phyloP scores from a whole-genome alignment of 1,284 basidiomycete species.

The Peniophora sp. region DNA sequence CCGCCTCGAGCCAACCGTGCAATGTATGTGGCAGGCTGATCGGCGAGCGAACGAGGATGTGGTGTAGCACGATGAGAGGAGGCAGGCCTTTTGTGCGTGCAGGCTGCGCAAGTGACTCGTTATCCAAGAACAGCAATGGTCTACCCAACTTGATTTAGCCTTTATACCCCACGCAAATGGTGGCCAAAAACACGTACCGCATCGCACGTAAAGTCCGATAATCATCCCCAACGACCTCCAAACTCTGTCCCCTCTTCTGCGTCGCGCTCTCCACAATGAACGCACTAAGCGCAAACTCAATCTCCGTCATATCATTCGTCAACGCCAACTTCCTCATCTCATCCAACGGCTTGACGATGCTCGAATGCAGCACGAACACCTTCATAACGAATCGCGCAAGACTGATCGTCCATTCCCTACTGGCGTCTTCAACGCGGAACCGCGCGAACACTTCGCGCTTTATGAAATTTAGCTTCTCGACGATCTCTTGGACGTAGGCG shows the following conservation, averaged over 20 bases:
- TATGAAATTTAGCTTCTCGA: slow-evolving; percentile 78
- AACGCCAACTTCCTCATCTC: slow-evolving; percentile 89
- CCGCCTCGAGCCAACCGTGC: slow-evolving; percentile 88
- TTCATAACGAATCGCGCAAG: slow-evolving; percentile 73
- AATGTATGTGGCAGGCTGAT: slow-evolving; percentile 78
- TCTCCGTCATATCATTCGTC: slow-evolving; percentile 90
- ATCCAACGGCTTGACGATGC: slow-evolving; percentile 79
- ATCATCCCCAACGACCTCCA: slow-evolving; percentile 72
- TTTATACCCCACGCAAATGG: not conserved
- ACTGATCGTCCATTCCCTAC: slow-evolving; percentile 58
- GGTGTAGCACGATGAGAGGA: slow-evolving; percentile 81
- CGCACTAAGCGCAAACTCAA: slow-evolving; percentile 83
- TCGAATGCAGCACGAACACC: slow-evolving; percentile 84
- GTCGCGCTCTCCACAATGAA: slow-evolving; percentile 60
- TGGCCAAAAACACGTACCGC: slow-evolving; percentile 43
- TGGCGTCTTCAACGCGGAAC: slow-evolving; percentile 64
- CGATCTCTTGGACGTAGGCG: slow-evolving; percentile 84
- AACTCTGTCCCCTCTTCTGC: slow-evolving; percentile 50
- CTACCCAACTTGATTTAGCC: slow-evolving; percentile 28
- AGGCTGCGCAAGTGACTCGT: slow-evolving; percentile 54
- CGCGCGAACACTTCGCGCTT: slow-evolving; percentile 68
- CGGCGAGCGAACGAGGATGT: slow-evolving; percentile 85
- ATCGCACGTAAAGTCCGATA: slow-evolving; percentile 76
- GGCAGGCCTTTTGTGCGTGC: slow-evolving; percentile 68
- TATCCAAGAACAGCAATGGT: slow-evolving; percentile 83